Conservation (phyloP, 768 basidiomycete species). For the Boletus patriciae region DNA sequence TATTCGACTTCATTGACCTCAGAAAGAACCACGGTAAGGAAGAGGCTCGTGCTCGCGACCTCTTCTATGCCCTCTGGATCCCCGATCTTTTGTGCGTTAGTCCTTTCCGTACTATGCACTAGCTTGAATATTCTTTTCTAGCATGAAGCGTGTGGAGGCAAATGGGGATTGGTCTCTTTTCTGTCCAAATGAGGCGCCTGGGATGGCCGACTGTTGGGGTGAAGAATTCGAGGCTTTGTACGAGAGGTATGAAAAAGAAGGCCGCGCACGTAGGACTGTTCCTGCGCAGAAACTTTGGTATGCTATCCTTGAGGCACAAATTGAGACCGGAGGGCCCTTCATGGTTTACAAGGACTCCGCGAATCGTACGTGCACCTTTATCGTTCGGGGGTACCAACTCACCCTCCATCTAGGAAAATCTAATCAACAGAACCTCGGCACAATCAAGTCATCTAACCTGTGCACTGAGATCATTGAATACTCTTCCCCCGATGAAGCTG, state of each 20-base stretch:
- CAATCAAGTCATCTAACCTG: constrained; percentile 98
- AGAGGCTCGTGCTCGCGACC: constrained; percentile 91
- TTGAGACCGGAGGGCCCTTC: constrained; percentile 98
- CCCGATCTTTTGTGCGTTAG: constrained; percentile 85
- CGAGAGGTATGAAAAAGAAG: constrained; percentile 86
- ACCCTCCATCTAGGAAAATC: constrained; percentile 70
- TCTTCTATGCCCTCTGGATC: constrained; percentile 99
- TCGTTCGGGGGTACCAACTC: background rate
- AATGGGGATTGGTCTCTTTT: constrained; percentile 93
- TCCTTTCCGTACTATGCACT: no score
- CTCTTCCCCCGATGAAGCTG: constrained; percentile 94
- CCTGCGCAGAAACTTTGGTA: constrained; percentile 99
- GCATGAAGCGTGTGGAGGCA: constrained; percentile 95
- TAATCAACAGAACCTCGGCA: constrained; percentile 97
- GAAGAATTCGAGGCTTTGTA: constrained; percentile 88
- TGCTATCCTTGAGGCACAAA: constrained; percentile 93
- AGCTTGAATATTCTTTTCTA: constrained; percentile 27
- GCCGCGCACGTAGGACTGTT: constrained; percentile 78
- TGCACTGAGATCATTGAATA: constrained; percentile 99
- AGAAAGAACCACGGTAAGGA: constrained; percentile 99
- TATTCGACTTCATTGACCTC: constrained; percentile 97
- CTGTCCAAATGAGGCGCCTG: constrained; percentile 96
- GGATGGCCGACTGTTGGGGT: constrained; percentile 83
- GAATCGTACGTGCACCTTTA: constrained; percentile 59
- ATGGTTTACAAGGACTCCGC: constrained; percentile 98